Percentiles rank a stretch among this genome's conserved stretches.
phyloP scores from a whole-genome alignment of 495 filamentous ascomycete genomes.

The Trichoderma reesei region DNA sequence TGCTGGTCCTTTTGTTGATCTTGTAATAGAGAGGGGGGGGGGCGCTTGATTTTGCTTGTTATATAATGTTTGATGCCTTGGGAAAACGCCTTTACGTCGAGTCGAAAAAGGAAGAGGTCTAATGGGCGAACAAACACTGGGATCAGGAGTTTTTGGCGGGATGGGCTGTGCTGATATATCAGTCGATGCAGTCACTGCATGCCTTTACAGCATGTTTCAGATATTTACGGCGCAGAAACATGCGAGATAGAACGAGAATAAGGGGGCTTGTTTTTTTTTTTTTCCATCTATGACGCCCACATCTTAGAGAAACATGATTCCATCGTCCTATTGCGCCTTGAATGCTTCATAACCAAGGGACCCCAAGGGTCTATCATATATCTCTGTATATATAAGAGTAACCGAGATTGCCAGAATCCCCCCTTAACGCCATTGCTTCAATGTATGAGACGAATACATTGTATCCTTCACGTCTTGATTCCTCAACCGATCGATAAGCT shows the following conservation, averaged over 20 bases:
- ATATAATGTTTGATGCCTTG: background rate
- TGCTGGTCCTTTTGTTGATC: slow-evolving; percentile 62
- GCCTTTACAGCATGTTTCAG: background rate
- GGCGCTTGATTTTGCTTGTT: slow-evolving; percentile 1
- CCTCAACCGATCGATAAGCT: no score
- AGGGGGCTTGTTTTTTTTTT: background rate
- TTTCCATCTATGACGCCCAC: background rate
- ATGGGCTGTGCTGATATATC: background rate
- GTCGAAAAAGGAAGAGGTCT: background rate
- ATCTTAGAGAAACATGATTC: slow-evolving; percentile 1
- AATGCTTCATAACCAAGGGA: background rate
- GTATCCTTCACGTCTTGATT: background rate
- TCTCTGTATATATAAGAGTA: background rate
- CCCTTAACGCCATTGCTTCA: background rate
- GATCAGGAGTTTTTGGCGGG: background rate
- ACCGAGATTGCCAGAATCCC: background rate
- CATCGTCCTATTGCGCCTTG: background rate
- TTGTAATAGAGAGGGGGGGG: slow-evolving; percentile 26
- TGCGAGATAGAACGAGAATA: background rate
- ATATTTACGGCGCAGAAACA: background rate
- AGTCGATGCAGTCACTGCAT: background rate
- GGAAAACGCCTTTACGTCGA: background rate
- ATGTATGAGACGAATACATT: background rate
- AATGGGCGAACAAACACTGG: background rate
- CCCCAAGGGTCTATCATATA: background rate